phyloP scores from a whole-genome alignment of 495 filamentous ascomycete genomes.

The Tuber aestivum region DNA sequence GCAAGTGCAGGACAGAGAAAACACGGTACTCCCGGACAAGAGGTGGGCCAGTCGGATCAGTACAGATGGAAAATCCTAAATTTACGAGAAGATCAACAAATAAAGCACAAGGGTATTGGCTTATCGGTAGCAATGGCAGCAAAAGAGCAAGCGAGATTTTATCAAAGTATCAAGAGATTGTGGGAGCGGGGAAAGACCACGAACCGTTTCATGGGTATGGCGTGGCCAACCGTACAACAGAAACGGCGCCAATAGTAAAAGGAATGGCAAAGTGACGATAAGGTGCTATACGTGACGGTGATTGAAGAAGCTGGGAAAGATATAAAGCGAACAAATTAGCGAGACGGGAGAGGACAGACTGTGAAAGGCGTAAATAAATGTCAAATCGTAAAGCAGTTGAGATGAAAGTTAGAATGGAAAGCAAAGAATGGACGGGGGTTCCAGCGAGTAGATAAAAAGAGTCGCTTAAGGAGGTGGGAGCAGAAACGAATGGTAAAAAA shows the following conservation, averaged over 20 bases:
- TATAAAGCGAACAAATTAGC: conserved; percentile 16
- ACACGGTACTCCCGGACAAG: not conserved
- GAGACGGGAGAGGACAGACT: conserved; percentile 19
- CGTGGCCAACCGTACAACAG: not conserved
- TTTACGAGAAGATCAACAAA: not conserved
- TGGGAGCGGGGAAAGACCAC: not conserved
- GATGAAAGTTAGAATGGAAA: conserved; percentile 5
- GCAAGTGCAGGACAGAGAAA: conserved; percentile 2
- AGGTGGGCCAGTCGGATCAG: not conserved
- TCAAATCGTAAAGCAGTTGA: conserved; percentile 1
- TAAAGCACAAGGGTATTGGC: not conserved
- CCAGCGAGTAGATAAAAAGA: not conserved
- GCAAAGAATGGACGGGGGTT: conserved; percentile 19
- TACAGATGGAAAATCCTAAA: not conserved
- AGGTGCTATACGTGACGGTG: not conserved
- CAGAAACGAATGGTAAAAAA: conserved; percentile 16
- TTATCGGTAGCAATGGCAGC: conserved; percentile 8
- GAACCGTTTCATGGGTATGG: not conserved
- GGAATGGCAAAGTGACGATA: not conserved
- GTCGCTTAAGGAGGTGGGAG: not conserved
- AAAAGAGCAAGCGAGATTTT: conserved; percentile 7
- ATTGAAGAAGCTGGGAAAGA: conserved; percentile 6
- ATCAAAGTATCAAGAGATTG: conserved; percentile 8
- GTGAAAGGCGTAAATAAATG: conserved; percentile 15
- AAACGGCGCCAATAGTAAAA: not conserved